phyloP scores from a whole-genome alignment of 345 rosid genomes.

The Eucalyptus sp. region DNA sequence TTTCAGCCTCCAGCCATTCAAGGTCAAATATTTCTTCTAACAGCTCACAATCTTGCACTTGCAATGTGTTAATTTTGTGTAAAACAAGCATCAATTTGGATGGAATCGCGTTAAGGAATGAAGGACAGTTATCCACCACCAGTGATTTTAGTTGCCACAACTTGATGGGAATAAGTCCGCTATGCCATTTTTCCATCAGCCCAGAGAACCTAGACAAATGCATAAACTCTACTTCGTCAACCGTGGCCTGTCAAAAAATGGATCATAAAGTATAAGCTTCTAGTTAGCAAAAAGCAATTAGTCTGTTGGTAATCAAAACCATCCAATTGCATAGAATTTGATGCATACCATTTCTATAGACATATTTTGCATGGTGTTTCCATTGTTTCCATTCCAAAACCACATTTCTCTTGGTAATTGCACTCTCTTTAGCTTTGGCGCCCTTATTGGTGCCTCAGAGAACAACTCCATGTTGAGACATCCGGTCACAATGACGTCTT shows the following conservation, averaged over 20 bases:
- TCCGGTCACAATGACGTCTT: background rate
- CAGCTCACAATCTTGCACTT: accelerated
- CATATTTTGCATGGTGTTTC: background rate
- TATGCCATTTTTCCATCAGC: background rate
- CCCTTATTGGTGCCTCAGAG: background rate
- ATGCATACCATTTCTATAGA: background rate
- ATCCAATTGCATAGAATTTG: background rate
- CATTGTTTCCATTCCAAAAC: accelerated
- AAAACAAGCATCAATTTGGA: no score
- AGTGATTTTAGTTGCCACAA: no score
- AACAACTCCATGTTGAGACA: background rate
- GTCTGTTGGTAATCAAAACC: background rate
- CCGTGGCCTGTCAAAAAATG: background rate
- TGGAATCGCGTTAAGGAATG: no score
- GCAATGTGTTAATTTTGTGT: no score
- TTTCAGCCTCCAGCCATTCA: accelerated
- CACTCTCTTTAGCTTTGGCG: accelerated
- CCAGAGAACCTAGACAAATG: background rate
- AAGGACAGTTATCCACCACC: no score
- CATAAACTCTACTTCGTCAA: background rate
- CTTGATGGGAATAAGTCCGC: accelerated
- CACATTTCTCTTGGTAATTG: accelerated
- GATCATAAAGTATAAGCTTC: no score
- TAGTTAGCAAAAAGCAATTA: no score
- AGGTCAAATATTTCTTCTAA: no score